Evolutionary conservation across 192 early-diverging fungal species (phyloP).

Genomic region (Umbelopsis ramanniana): DNA sequence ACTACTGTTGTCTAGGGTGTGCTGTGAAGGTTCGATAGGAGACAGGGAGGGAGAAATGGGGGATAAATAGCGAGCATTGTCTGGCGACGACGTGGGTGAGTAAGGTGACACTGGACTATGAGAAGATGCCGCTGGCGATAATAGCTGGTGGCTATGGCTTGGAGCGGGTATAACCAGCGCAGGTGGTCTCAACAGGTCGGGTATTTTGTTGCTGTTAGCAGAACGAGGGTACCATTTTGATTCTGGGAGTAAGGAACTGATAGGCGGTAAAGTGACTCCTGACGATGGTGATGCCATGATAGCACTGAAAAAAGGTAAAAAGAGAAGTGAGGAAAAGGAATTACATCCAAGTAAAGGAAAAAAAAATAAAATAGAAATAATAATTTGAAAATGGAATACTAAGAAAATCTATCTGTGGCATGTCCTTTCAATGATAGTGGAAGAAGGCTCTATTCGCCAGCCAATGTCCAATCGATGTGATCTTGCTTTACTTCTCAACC

Average conservation of each 20-base stretch:
- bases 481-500: too few species aligned
- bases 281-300: background rate
- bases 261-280: constrained; percentile 24
- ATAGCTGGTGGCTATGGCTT: background rate
- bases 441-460: background rate
- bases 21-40: constrained; percentile 1
- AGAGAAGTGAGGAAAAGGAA: constrained; percentile 9
- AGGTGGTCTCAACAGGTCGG: background rate
- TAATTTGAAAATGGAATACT: constrained; percentile 22
- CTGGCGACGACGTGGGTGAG: background rate
- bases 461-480: too few species aligned
- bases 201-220: background rate
- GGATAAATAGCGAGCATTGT: background rate
- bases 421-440: background rate
- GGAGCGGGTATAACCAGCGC: constrained; percentile 7
- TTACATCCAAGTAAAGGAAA: constrained; percentile 17
- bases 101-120: constrained; percentile 12
- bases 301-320: too few species aligned
- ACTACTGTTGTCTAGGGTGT: background rate
- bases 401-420: constrained; percentile 6
- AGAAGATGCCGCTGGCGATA: constrained; percentile 8
- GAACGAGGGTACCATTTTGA: constrained; percentile 1
- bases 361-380: constrained; percentile 13
- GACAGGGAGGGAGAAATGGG: constrained; percentile 8
- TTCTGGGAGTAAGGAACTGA: constrained; percentile 8